Percentiles rank a stretch among this genome's conserved stretches.
Conservation (phyloP, 2,329 filamentous ascomycete species). For the Penicillium psychrosexuale region DNA sequence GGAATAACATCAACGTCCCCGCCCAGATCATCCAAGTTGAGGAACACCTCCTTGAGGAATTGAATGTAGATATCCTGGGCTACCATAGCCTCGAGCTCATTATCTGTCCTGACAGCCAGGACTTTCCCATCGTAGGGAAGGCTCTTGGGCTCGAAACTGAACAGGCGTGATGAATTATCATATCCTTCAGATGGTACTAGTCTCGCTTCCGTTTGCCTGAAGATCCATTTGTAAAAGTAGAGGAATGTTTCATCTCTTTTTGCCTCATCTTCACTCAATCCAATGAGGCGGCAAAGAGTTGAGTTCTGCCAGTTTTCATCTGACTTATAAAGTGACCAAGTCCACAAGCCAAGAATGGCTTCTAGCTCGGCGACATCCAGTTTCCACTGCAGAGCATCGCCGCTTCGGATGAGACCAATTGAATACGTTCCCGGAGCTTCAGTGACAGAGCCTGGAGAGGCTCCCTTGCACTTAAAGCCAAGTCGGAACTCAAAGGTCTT, state of each 20-base stretch:
- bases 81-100: constrained; percentile 25
- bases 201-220: constrained; percentile 22
- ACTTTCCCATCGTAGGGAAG: constrained; percentile 16
- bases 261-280: constrained; percentile 21
- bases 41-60: constrained; percentile 23
- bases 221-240: constrained; percentile 35
- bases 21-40: constrained; percentile 10
- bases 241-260: constrained; percentile 21
- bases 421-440: constrained; percentile 13
- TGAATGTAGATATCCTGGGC: constrained; percentile 37
- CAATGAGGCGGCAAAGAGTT: constrained; percentile 23
- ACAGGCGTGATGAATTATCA: constrained; percentile 17
- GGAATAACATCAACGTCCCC: constrained; percentile 17
- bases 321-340: constrained; percentile 29
- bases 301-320: constrained; percentile 14
- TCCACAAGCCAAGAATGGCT: constrained; percentile 34
- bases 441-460: not conserved
- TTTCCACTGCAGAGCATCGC: constrained; percentile 27
- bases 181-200: constrained; percentile 20
- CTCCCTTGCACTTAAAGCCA: constrained; percentile 14
- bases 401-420: constrained; percentile 16
- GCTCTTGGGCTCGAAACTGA: constrained; percentile 17
- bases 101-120: constrained; percentile 23
- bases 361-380: constrained; percentile 28
- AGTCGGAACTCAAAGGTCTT: constrained; percentile 20